Evolutionary conservation across 108 stramenopile species (phyloP).

Genomic region (Epipyxis sp.): DNA sequence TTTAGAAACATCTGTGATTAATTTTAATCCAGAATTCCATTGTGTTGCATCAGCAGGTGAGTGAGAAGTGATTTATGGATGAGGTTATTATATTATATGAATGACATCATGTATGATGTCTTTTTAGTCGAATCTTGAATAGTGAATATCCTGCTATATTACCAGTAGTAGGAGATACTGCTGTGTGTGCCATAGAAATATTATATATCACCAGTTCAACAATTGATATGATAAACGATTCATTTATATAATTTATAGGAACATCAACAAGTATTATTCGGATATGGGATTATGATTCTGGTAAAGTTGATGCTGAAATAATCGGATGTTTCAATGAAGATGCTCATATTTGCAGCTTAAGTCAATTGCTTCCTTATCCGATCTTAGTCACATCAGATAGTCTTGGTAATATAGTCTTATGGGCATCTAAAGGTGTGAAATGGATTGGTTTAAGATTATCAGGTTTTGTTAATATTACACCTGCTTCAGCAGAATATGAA

Average conservation of each 20-base stretch:
- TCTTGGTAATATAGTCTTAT: slow-evolving; percentile 39
- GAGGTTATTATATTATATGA: too few relatives aligned
- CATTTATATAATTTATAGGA: too few relatives aligned
- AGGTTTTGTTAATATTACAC: slow-evolving; percentile 37
- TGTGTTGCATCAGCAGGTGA: not conserved
- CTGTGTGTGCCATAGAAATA: too few relatives aligned
- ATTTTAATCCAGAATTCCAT: not conserved
- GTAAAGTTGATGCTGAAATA: slow-evolving; percentile 19
- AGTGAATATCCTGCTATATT: too few relatives aligned
- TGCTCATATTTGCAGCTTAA: slow-evolving; percentile 35
- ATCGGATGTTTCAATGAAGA: not conserved
- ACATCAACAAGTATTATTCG: not conserved
- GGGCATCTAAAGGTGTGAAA: slow-evolving; percentile 40
- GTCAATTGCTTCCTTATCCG: slow-evolving; percentile 41
- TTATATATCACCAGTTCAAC: too few relatives aligned
- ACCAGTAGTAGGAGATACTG: too few relatives aligned
- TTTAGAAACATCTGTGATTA: not conserved
- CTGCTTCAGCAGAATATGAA: slow-evolving; percentile 7
- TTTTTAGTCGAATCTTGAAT: too few relatives aligned
- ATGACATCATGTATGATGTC: too few relatives aligned
- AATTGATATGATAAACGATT: too few relatives aligned
- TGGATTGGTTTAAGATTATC: slow-evolving; percentile 33
- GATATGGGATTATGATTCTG: slow-evolving; percentile 16
- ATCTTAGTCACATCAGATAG: slow-evolving; percentile 43
- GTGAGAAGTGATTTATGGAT: not conserved